phyloP scores from a whole-genome alignment of 768 basidiomycete species.

The Lactarius hengduanensis region DNA sequence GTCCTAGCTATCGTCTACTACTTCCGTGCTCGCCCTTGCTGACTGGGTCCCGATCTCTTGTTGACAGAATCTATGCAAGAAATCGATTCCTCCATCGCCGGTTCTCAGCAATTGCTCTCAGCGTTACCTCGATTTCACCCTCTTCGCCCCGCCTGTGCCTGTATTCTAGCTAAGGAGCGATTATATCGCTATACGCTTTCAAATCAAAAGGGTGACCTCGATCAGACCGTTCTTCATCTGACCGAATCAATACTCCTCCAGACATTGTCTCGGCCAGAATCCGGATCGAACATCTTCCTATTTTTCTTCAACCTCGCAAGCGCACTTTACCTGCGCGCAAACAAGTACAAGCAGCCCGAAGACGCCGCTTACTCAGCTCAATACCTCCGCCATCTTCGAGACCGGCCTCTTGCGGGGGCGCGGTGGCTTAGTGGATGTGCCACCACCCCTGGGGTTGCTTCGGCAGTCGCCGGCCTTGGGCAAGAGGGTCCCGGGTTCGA shows the following conservation, averaged over 20 bases:
- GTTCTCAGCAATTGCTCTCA: not conserved
- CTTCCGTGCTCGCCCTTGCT: not conserved
- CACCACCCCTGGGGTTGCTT: no score
- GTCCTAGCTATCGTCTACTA: not conserved
- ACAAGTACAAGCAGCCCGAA: not conserved
- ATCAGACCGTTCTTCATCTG: not conserved
- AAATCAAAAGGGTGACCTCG: not conserved
- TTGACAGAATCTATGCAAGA: not conserved
- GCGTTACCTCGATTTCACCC: not conserved
- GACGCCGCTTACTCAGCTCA: not conserved
- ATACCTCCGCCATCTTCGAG: not conserved
- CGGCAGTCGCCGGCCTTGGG: no score
- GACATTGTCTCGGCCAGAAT: not conserved
- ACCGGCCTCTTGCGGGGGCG: not conserved
- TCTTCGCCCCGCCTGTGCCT: not conserved
- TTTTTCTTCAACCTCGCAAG: not conserved
- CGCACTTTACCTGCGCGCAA: not conserved
- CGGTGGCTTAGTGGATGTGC: no score
- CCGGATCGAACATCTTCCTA: not conserved
- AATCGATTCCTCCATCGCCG: not conserved
- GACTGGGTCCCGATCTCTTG: not conserved
- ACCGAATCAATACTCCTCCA: conserved; percentile 6
- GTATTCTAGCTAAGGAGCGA: not conserved
- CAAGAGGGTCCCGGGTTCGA: no score
- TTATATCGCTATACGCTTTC: not conserved